These are phyloP conservation scores for Zygoascus biomembranicola DNA, from an alignment of 805 yeast genomes.

Conservation along the genomic window DNA sequence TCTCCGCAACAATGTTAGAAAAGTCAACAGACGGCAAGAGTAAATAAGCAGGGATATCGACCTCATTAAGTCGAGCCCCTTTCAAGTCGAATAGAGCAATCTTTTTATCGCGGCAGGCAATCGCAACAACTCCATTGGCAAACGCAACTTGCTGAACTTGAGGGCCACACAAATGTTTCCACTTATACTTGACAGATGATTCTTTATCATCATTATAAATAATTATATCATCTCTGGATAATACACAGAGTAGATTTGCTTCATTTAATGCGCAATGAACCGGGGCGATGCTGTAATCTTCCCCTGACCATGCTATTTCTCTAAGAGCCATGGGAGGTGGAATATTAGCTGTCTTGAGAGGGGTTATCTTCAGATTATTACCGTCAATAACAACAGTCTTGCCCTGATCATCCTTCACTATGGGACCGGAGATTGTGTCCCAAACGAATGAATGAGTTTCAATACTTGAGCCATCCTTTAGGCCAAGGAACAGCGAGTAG, in stretches of 20 bases:
- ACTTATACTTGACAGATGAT: neutral
- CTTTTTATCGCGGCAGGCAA: neutral
- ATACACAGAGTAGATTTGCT: neutral
- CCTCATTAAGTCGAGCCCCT: neutral
- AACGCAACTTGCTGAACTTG: neutral
- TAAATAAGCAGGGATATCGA: neutral
- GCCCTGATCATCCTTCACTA: conserved; percentile 66
- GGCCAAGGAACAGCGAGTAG: conserved; percentile 49
- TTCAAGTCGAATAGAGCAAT: neutral
- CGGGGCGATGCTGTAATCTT: neutral
- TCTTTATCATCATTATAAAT: neutral
- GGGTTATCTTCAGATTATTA: conserved; percentile 59
- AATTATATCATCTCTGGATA: neutral
- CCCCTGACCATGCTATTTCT: conserved; percentile 32
- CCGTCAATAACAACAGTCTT: conserved; percentile 81
- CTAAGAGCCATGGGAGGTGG: conserved; percentile 91
- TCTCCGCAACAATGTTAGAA: conserved; percentile 45
- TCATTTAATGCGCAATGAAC: conserved; percentile 1
- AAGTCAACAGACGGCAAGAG: conserved; percentile 42
- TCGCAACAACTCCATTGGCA: neutral
- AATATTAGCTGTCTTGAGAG: conserved; percentile 73
- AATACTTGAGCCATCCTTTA: conserved; percentile 34
- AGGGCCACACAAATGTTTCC: neutral
- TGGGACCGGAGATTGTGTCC: conserved; percentile 59
- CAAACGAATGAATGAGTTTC: conserved; percentile 63